phyloP scores from a whole-genome alignment of 495 filamentous ascomycete genomes.

The Xylaria curta region DNA sequence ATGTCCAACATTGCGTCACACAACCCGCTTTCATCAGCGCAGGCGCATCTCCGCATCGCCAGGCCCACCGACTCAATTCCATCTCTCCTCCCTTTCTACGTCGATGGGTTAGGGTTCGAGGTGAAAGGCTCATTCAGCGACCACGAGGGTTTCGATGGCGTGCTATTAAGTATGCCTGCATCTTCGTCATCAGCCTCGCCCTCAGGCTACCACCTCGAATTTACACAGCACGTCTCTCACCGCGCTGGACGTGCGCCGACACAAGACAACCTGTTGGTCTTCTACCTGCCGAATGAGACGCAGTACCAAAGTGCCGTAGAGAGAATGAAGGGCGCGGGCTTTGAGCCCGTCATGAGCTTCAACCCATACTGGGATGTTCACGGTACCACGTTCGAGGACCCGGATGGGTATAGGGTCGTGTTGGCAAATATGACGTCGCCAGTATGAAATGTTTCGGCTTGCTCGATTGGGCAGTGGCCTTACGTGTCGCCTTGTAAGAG shows the following conservation, averaged over 20 bases:
- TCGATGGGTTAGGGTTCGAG: constrained; percentile 42
- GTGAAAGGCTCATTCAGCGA: constrained; percentile 33
- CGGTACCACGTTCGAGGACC: constrained; percentile 46
- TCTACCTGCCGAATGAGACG: constrained; percentile 39
- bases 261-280: constrained; percentile 44
- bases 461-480: background rate
- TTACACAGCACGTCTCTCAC: constrained; percentile 36
- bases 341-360: constrained; percentile 35
- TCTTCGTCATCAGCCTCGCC: background rate
- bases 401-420: constrained; percentile 46
- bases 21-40: constrained; percentile 14
- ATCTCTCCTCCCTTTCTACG: constrained; percentile 42
- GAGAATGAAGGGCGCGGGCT: constrained; percentile 36
- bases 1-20: background rate
- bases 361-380: constrained; percentile 45
- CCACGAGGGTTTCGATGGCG: constrained; percentile 42
- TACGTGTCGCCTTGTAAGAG: background rate
- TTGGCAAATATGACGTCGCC: constrained; percentile 41
- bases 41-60: constrained; percentile 42
- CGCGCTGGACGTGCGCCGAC: constrained; percentile 40
- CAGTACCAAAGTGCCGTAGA: constrained; percentile 32
- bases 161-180: constrained; percentile 31
- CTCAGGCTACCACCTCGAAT: constrained; percentile 44
- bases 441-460: constrained; percentile 9
- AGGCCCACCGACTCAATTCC: constrained; percentile 43